These are phyloP conservation scores for Arctostaphylos glauca DNA, from an alignment of 148 eudicot species.

Conservation along the genomic window DNA sequence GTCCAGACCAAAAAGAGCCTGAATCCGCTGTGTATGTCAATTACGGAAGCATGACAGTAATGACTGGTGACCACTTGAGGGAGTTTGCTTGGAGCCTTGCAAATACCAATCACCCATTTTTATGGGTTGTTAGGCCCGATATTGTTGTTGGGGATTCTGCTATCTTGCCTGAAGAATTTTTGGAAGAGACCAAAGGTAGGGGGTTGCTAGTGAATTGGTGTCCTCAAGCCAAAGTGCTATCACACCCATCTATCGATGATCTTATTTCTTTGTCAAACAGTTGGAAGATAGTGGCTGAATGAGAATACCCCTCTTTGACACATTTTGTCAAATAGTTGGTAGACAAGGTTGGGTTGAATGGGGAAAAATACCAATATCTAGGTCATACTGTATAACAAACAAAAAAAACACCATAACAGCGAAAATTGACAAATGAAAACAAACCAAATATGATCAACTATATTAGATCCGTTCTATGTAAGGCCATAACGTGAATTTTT, in stretches of 20 bases:
- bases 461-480: too few species aligned
- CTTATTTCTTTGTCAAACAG: too few species aligned
- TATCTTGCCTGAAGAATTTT: constrained; percentile 18
- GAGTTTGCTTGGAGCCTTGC: constrained; percentile 43
- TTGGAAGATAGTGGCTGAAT: too few species aligned
- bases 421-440: too few species aligned
- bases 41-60: constrained; percentile 27
- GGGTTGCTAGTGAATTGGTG: constrained; percentile 34
- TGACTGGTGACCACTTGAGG: constrained; percentile 20
- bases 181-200: constrained; percentile 27
- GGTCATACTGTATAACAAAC: too few species aligned
- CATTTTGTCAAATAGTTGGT: too few species aligned
- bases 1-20: constrained; percentile 9
- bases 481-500: too few species aligned
- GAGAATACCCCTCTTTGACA: too few species aligned
- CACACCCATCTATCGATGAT: constrained; percentile 22
- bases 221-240: constrained; percentile 24
- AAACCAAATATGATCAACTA: too few species aligned
- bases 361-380: too few species aligned
- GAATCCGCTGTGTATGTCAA: constrained; percentile 27
- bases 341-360: too few species aligned
- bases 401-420: too few species aligned
- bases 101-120: constrained; percentile 21
- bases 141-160: constrained; percentile 22
- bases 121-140: constrained; percentile 30